These are phyloP conservation scores for Gossypium gossypioides DNA, from an alignment of 441 rosid genomes.

Conservation along the genomic window DNA sequence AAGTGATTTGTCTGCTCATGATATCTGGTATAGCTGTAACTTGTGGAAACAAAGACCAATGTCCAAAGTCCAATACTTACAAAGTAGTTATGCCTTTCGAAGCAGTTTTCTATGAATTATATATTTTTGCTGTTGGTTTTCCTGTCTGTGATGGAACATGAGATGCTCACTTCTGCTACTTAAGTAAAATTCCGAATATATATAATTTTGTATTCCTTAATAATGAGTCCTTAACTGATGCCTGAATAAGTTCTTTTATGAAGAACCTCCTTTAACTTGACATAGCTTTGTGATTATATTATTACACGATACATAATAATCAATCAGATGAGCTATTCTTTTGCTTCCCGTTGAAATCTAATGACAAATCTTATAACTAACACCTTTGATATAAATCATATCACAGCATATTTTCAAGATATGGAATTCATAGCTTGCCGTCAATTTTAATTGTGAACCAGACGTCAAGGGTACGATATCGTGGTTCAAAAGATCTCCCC, in stretches of 20 bases:
- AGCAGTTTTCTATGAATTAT: neutral
- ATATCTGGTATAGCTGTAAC: neutral
- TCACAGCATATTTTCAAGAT: constrained; percentile 63
- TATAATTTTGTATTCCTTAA: neutral
- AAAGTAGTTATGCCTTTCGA: neutral
- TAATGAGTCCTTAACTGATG: neutral
- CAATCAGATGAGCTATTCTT: neutral
- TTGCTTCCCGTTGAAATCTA: neutral
- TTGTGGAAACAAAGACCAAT: neutral
- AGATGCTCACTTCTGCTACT: neutral
- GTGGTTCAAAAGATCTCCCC: constrained; percentile 45
- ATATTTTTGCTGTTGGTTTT: neutral
- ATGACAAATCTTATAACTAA: neutral
- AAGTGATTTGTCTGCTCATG: neutral
- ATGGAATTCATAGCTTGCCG: constrained; percentile 75
- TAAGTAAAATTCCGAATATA: neutral
- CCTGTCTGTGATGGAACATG: neutral
- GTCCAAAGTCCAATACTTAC: neutral
- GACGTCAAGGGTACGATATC: constrained; percentile 40
- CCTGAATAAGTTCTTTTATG: neutral
- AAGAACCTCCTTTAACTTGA: neutral
- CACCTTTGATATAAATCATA: constrained; percentile 11
- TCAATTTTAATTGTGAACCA: constrained; percentile 53
- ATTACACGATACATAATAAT: neutral
- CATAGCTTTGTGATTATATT: neutral